These are phyloP conservation scores for Apiospora malaysiana DNA, from an alignment of 2,329 filamentous ascomycete genomes.

Conservation along the genomic window DNA sequence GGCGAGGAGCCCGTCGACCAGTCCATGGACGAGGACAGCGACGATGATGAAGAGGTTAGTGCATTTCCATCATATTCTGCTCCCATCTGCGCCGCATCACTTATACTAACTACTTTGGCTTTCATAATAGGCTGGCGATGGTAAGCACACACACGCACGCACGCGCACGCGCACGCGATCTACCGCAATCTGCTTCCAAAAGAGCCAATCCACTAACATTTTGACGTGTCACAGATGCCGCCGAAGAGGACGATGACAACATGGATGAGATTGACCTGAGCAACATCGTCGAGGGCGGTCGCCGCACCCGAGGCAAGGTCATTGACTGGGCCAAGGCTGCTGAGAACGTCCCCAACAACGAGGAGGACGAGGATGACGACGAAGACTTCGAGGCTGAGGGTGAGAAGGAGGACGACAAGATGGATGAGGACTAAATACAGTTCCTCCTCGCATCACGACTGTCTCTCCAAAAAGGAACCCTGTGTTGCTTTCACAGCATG, in stretches of 20 bases:
- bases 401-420: constrained; percentile 72
- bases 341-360: constrained; percentile 74
- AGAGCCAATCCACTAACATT: constrained; percentile 36
- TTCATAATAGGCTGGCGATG: background rate
- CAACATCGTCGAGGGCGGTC: constrained; percentile 82
- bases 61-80: background rate
- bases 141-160: constrained; percentile 16
- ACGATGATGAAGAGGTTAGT: constrained; percentile 70
- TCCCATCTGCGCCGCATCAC: constrained; percentile 23
- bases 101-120: constrained; percentile 4
- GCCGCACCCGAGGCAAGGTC: constrained; percentile 87
- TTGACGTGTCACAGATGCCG: constrained; percentile 55
- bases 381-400: constrained; percentile 62
- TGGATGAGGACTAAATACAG: constrained; percentile 58
- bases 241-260: constrained; percentile 75
- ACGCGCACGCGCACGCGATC: background rate
- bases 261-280: constrained; percentile 89
- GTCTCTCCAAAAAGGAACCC: background rate
- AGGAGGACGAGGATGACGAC: constrained; percentile 82
- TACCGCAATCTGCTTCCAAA: background rate
- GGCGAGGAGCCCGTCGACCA: constrained; percentile 61
- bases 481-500: background rate
- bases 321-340: constrained; percentile 95
- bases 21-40: constrained; percentile 77
- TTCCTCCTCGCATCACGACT: background rate